Evolutionary conservation across 306 rosid genomes (phyloP).

Genomic region (Prunus campanulata): DNA sequence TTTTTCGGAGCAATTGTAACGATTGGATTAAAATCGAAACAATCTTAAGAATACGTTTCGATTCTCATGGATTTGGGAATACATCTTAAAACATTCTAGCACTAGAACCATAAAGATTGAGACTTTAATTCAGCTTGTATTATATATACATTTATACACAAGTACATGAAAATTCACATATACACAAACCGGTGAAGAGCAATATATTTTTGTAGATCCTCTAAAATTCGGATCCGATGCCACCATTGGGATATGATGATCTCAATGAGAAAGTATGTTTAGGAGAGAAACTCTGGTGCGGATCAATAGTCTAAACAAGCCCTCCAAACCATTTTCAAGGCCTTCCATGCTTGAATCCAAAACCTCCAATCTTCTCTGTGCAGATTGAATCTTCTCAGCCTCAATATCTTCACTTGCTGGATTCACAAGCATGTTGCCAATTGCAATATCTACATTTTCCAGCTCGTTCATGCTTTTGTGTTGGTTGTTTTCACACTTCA

Average conservation of each 20-base stretch:
- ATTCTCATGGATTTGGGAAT: neutral
- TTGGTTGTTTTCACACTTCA: conserved; percentile 17
- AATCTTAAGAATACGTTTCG: neutral
- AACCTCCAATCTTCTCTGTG: conserved; percentile 42
- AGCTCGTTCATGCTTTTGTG: conserved; percentile 41
- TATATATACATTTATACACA: neutral
- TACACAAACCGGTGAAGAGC: conserved; percentile 2
- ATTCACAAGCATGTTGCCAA: conserved; percentile 32
- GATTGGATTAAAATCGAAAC: neutral
- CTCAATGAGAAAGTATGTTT: conserved; percentile 48
- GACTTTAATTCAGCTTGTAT: neutral
- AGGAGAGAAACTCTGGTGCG: conserved; percentile 59
- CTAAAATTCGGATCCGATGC: conserved; percentile 8
- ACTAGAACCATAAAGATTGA: neutral
- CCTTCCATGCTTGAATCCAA: conserved; percentile 45
- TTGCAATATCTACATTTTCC: conserved; percentile 54
- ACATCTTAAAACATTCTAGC: neutral
- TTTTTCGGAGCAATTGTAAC: too few species aligned
- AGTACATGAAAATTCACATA: conserved; percentile 18
- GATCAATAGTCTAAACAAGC: conserved; percentile 67
- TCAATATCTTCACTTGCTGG: conserved; percentile 25
- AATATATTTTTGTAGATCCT: conserved; percentile 20
- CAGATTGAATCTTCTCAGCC: conserved; percentile 40
- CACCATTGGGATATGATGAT: neutral
- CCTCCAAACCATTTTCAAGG: conserved; percentile 53